phyloP scores from a whole-genome alignment of 306 rosid genomes.

The Gleditsia sinensis region DNA sequence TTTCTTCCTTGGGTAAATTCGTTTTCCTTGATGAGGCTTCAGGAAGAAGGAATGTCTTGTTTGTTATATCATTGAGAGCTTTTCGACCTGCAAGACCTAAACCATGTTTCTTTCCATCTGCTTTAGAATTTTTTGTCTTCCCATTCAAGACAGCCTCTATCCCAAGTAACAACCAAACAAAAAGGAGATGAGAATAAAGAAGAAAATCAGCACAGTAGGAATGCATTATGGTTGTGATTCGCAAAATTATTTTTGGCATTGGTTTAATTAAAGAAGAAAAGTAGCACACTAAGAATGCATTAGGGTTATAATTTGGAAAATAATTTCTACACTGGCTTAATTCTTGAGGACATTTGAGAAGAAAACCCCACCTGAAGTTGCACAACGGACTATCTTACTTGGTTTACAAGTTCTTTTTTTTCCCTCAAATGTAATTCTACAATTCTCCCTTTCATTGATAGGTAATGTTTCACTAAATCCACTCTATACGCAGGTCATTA shows the following conservation, averaged over 20 bases:
- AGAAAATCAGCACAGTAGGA: slow-evolving; percentile 18
- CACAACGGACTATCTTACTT: not conserved
- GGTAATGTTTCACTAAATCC: not conserved
- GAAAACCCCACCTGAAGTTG: not conserved
- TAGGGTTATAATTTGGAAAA: too few species aligned
- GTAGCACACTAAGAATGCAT: too few species aligned
- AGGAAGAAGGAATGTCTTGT: slow-evolving; percentile 38
- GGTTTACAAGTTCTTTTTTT: not conserved
- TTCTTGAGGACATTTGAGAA: slow-evolving; percentile 1
- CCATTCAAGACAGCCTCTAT: slow-evolving; percentile 39
- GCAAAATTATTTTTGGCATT: slow-evolving; percentile 6
- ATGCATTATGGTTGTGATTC: not conserved
- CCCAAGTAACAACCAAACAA: not conserved
- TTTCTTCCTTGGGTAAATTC: slow-evolving; percentile 44
- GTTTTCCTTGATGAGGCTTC: slow-evolving; percentile 43
- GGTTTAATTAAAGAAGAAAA: too few species aligned
- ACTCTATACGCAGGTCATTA: not conserved
- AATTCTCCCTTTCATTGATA: not conserved
- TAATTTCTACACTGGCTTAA: not conserved
- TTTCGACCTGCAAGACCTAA: slow-evolving; percentile 40
- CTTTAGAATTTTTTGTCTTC: slow-evolving; percentile 38
- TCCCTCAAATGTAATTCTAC: not conserved
- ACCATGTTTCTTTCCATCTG: slow-evolving; percentile 45
- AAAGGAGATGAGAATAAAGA: slow-evolving; percentile 10
- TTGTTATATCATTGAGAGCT: slow-evolving; percentile 61